phyloP scores from a whole-genome alignment of 2,329 filamentous ascomycete genomes.

The Cordyceps cateniannulata region DNA sequence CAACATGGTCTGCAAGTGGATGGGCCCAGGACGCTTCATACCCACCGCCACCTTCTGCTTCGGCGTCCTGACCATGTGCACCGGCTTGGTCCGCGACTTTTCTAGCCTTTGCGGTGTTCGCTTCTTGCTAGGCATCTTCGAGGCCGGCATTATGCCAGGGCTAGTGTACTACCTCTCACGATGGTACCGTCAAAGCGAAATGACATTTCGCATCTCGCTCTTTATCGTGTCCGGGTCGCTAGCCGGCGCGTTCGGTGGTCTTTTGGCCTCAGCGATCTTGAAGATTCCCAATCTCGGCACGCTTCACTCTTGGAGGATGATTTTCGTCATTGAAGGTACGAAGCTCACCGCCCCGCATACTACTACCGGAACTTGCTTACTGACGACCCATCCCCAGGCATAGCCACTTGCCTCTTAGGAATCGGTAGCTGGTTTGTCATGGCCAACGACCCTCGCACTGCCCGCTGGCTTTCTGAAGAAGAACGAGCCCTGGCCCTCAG shows the following conservation, averaged over 20 bases:
- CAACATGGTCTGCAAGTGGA: conserved; percentile 56
- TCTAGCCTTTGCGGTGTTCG: conserved; percentile 44
- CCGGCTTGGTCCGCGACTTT: conserved; percentile 51
- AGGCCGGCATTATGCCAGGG: conserved; percentile 59
- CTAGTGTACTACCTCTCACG: conserved; percentile 59
- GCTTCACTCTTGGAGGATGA: conserved; percentile 59
- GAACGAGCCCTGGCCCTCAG: conserved; percentile 58
- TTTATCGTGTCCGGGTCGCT: conserved; percentile 62
- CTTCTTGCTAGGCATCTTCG: conserved; percentile 54
- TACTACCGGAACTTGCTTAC: neutral
- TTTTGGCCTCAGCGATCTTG: conserved; percentile 56
- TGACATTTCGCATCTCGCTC: conserved; percentile 55
- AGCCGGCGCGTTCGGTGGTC: conserved; percentile 61
- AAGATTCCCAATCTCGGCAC: conserved; percentile 49
- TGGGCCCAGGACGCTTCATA: conserved; percentile 62
- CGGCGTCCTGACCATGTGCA: conserved; percentile 52
- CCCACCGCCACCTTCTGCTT: conserved; percentile 51
- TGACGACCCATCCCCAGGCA: conserved; percentile 26
- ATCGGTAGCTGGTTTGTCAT: conserved; percentile 56
- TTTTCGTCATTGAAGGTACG: conserved; percentile 59
- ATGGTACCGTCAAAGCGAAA: conserved; percentile 57
- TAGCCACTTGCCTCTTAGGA: conserved; percentile 46
- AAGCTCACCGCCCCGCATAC: neutral
- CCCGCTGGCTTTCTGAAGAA: conserved; percentile 56
- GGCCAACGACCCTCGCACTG: conserved; percentile 61